Conservation (phyloP, 805 yeast genomes). For the Kodamaea neixiangensis region DNA sequence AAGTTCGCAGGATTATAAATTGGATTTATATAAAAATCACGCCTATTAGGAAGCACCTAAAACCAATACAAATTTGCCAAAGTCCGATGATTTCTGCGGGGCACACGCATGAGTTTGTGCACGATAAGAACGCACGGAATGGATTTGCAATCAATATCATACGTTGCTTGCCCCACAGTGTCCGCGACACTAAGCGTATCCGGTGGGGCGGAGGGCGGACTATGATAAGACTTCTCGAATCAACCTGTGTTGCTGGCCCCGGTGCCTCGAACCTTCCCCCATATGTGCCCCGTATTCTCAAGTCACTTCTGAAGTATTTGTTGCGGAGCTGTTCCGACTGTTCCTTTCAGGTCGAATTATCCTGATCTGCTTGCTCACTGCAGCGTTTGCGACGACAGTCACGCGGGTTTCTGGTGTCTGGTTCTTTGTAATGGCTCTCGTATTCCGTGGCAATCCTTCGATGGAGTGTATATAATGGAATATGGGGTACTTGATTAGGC, state of each 20-base stretch:
- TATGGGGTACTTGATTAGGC: not conserved
- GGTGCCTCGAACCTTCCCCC: not conserved
- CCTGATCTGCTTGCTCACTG: too few relatives aligned
- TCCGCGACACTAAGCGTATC: not conserved
- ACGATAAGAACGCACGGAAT: not conserved
- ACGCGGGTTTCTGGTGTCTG: not conserved
- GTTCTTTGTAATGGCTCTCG: not conserved
- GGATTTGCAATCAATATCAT: not conserved
- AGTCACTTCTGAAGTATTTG: too few relatives aligned
- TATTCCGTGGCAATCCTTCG: not conserved
- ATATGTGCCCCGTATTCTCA: not conserved
- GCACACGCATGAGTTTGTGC: not conserved
- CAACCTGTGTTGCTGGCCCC: not conserved
- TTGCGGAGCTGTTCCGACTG: too few relatives aligned
- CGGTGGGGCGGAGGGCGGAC: not conserved
- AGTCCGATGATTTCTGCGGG: slow-evolving; percentile 8
- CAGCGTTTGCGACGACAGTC: too few relatives aligned
- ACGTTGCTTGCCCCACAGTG: not conserved
- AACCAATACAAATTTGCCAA: not conserved
- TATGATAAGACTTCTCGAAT: not conserved
- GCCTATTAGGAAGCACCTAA: not conserved
- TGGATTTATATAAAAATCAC: not conserved
- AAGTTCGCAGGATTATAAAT: not conserved
- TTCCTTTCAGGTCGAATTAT: too few relatives aligned
- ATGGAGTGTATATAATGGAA: not conserved